phyloP scores from a whole-genome alignment of 306 rosid species.

The Sophora flavescens region DNA sequence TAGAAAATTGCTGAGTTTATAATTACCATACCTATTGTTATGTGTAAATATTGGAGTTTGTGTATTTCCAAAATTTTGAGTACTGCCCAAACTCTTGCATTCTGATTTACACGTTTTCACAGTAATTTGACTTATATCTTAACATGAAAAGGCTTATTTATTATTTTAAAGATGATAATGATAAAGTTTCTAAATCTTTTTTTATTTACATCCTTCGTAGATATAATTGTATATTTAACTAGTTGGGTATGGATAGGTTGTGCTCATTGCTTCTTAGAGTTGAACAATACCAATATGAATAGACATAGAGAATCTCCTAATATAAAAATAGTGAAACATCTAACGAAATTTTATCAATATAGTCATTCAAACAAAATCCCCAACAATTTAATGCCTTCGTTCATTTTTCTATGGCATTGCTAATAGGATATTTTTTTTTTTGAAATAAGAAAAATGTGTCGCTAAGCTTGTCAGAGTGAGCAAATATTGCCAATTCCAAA shows the following conservation, averaged over 20 bases:
- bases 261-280: not conserved
- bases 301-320: not conserved
- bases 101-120: constrained; percentile 26
- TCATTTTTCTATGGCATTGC: not conserved
- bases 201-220: not conserved
- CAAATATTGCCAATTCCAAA: too few relatives aligned
- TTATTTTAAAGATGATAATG: constrained; percentile 16
- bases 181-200: constrained; percentile 24
- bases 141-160: constrained; percentile 20
- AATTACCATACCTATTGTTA: constrained; percentile 43
- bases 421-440: too few relatives aligned
- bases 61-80: constrained; percentile 43
- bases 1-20: constrained; percentile 42
- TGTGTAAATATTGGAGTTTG: constrained; percentile 47
- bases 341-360: too few relatives aligned
- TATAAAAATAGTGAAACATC: too few relatives aligned
- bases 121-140: constrained; percentile 3
- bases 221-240: constrained; percentile 8
- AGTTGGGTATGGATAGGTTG: not conserved
- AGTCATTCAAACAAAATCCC: too few relatives aligned
- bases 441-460: not conserved
- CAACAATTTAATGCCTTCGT: not conserved
- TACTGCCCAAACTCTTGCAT: constrained; percentile 18
- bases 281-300: constrained; percentile 3
- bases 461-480: too few relatives aligned